Base-by-base conservation (phyloP, 2,329 filamentous ascomycete genomes). In the Cercospora sojina region DNA sequence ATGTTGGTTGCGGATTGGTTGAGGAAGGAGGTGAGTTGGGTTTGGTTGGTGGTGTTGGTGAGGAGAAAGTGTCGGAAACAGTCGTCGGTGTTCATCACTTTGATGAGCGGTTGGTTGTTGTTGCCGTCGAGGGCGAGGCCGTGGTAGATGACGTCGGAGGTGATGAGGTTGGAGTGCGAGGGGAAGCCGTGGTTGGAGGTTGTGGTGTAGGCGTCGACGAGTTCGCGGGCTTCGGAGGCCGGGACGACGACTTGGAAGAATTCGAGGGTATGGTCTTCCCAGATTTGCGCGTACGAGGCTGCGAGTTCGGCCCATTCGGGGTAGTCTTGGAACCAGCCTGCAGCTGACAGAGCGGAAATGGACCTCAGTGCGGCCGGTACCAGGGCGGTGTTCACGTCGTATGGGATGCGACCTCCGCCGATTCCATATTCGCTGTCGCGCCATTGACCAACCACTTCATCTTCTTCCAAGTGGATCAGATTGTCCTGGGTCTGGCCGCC, bases 1-100 rank as follows among this genome's bases (percentile, higher is more conserved):
- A 90, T 84, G 38, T 87, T 83, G 41, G 85, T 84, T 0, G 87
- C 85, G 0, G 84, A 84, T 41, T 86, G 81, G 53, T 85, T 85
- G 10, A 90, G 72, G 71, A 87, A 88, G 0, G 78, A 68, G 0
- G 84, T 87, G 0, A 89, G 80, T 69, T 89, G 86, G 0, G 76
- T 70, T 57, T 88, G 80, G 56, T 88, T 81, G 1, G 86, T 87
- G 5, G 69, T 71, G 71, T 89, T 88, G 32, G 47, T 55, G 1
- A 90, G 77, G 74, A 90, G 77, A 74, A 88, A 89, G 64, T 85
- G 84, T 1, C 86, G 85, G 79, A 89, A 90, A 60, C 84, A 87
- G 66, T 87, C 85, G 68, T 90, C 88, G 0, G 85, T 88, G 74
- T 90, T 87, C 80, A 88, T 86, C 18, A 89, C 81, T 29, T 80